Evolutionary conservation across 768 basidiomycete genomes (phyloP), one percentile per base, ranked within the genome.

Genomic region (Neoboletus brunneissimus): DNA sequence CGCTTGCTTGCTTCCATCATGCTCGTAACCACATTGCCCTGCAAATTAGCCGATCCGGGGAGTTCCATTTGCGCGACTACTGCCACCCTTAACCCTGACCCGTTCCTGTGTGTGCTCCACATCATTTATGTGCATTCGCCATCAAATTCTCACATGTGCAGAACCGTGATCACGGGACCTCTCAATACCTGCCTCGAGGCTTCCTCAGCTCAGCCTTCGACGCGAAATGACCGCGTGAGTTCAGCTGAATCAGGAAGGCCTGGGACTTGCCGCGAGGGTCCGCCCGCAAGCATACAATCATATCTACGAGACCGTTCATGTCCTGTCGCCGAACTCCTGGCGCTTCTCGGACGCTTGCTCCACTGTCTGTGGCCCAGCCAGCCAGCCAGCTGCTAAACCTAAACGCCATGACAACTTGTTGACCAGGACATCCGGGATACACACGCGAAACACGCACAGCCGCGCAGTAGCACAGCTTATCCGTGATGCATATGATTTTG

Each of bases 211-310:
- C 56, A 55, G 47, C 58, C 53, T 62, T 51, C 31, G 42, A 53
- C 62, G 63, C 67, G 67, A 68, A 58, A 69, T 69, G 67, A 69
- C 66, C 68, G 67, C 69, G 67, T 54, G 67, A 68, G 48, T 44
- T 13, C 2, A 4, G 2, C 60, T 38, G 16, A 31, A 59, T 63
- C 55, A 38, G 60, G 63, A 42, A 58, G 32, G 31, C 12, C 45
- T 58, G 60, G 56, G 16, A 49, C 47, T 49, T 59, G n/a, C 48
- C 59, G 27, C 18, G 13, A 32, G 35, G 11, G 20, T 40, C 29
- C n/a, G 25, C 15, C 29, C 12, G 16, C 6, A 44, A n/a, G 20
- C 25, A 22, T 18, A 31, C 46, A 23, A 54, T 53, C n/a, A n/a
- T 12, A 37, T 29, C 22, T 40, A 40, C 20, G 48, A 20, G 37